These are phyloP conservation scores for Xylariaceae sp. DNA, from an alignment of 2,329 filamentous ascomycete genomes.

Conservation along the genomic window DNA sequence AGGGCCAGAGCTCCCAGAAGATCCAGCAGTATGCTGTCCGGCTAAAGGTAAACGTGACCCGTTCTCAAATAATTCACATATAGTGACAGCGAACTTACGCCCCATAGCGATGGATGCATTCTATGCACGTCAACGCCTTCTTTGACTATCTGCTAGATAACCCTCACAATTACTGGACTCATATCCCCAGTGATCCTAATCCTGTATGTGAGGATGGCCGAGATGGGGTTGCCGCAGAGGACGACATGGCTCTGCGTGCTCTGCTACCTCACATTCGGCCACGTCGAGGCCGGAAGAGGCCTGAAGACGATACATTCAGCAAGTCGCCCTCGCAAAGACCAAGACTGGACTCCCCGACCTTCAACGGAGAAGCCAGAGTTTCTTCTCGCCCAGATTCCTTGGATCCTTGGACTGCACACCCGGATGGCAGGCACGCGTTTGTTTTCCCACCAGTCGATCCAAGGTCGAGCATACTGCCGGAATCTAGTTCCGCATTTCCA, in stretches of 20 bases:
- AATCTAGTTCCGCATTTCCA: constrained; percentile 40
- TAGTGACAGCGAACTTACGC: constrained; percentile 40
- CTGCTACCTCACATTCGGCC: constrained; percentile 76
- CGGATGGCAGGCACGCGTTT: constrained; percentile 44
- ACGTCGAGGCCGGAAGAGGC: constrained; percentile 64
- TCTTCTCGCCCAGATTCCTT: constrained; percentile 53
- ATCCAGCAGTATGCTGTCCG: constrained; percentile 93
- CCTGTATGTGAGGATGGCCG: constrained; percentile 67
- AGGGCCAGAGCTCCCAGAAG: constrained; percentile 89
- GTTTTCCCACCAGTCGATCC: constrained; percentile 43
- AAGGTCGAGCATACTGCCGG: constrained; percentile 41
- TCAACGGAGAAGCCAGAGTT: constrained; percentile 41
- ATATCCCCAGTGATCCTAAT: constrained; percentile 68
- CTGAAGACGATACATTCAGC: constrained; percentile 60
- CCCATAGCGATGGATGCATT: constrained; percentile 84
- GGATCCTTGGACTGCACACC: constrained; percentile 53
- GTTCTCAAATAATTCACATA: background rate
- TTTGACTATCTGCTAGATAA: constrained; percentile 87
- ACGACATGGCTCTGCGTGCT: constrained; percentile 85
- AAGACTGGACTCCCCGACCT: constrained; percentile 54
- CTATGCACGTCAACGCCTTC: constrained; percentile 93
- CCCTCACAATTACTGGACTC: constrained; percentile 76
- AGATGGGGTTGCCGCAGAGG: constrained; percentile 82
- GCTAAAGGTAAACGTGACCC: constrained; percentile 66
- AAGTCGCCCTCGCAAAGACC: constrained; percentile 61